These are phyloP conservation scores for Hanseniaspora clermontiae DNA, from an alignment of 805 yeast genomes.

Conservation along the genomic window DNA sequence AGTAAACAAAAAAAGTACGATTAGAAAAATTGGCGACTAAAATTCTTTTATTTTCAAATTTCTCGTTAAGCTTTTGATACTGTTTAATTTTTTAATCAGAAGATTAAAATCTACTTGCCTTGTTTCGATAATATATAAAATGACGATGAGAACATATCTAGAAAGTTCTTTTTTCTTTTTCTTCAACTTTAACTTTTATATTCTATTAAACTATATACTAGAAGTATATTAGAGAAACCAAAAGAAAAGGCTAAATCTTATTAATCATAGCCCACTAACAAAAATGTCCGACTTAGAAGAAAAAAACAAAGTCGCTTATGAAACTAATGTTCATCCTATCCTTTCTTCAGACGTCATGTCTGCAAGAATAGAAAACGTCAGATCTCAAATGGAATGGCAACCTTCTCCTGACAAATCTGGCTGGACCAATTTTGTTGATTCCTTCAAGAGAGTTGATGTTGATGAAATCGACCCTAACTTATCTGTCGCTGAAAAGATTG, in stretches of 20 bases:
- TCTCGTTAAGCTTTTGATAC: too few species aligned
- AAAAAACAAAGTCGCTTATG: background rate
- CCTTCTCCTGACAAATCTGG: conserved; percentile 15
- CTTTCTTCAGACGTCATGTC: conserved; percentile 11
- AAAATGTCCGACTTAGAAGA: conserved; percentile 10
- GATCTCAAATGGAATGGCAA: background rate
- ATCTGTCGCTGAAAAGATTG: conserved; percentile 35
- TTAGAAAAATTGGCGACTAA: too few species aligned
- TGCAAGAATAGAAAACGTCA: conserved; percentile 1
- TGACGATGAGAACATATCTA: background rate
- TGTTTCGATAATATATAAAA: background rate
- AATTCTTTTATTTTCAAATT: too few species aligned
- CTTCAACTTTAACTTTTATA: background rate
- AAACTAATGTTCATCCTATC: conserved; percentile 12
- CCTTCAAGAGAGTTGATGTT: conserved; percentile 33
- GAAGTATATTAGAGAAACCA: background rate
- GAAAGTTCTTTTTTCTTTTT: background rate
- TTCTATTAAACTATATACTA: background rate
- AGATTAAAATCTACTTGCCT: background rate
- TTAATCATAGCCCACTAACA: too few species aligned
- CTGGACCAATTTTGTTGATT: conserved; percentile 37
- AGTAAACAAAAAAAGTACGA: too few species aligned
- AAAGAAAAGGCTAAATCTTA: background rate
- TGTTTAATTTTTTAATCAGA: background rate
- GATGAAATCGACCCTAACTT: conserved; percentile 30